Evolutionary conservation across 768 basidiomycete species (phyloP), one percentile per base, ranked within the genome.

Genomic region (Pholiota molesta): DNA sequence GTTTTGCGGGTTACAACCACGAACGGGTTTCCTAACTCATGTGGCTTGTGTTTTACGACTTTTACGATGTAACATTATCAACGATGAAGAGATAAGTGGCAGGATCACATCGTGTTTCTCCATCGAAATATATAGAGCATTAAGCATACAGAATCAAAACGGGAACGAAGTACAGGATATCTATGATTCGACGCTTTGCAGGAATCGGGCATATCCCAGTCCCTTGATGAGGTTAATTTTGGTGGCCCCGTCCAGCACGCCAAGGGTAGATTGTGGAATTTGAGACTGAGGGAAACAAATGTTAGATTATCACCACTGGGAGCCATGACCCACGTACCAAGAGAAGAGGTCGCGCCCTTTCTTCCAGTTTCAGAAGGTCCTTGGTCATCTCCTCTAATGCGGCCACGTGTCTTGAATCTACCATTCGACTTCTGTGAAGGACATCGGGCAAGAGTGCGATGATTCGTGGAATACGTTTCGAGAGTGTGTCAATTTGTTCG

Each of bases 341-440:
- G 14, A 81, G 80, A 4, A 85, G 73, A 10, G 90, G 89, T 59
- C 81, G 83, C 54, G 83, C 77, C 61, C 81, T 83, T 69, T 90
- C 88, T 37, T 89, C 80, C 40, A 83, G 76, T 19, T 74, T 73
- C 42, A 90, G 80, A 61, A 94, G 69, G n/a, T 81, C 79, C 2
- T 83, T 78, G 52, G 87, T 82, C 89, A 94, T 94, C 67, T 87
- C 86, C 28, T 88, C 83, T 51, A 91, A 69, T 5, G 91, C 91
- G 10, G 88, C 88, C 58, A 77, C 82, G 73, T 92, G 90, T 56
- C 88, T 79, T n/a, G 80, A 73, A 65, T 93, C 86, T 42, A 75
- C 73, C 26, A 78, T 76, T 55, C 89, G 80, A 58, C 77, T 79
- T 29, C 75, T 63, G 51, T 74, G 68, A 45, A 93, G 75, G 5